Evolutionary conservation across 805 yeast genomes (phyloP).

Genomic region (Maudiozyma saulgeensis): DNA sequence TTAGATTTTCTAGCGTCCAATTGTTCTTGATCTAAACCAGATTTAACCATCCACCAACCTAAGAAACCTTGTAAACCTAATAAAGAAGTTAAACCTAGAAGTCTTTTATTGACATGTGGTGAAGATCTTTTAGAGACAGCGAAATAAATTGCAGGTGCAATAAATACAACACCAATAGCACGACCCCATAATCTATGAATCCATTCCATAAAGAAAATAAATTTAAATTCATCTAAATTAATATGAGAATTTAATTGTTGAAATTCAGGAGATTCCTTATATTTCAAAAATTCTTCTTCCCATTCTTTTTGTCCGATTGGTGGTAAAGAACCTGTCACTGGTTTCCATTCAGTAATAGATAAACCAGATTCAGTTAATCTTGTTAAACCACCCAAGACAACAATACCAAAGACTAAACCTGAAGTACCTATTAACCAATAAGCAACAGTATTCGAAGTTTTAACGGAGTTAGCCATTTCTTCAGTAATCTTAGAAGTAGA

Average conservation of each 20-base stretch:
- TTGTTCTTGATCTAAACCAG: conserved; percentile 79
- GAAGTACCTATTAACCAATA: conserved; percentile 86
- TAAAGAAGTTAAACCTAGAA: conserved; percentile 63
- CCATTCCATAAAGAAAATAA: conserved; percentile 97
- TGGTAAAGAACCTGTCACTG: conserved; percentile 91
- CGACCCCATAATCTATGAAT: conserved; percentile 89
- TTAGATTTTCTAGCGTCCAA: conserved; percentile 73
- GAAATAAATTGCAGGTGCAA: conserved; percentile 79
- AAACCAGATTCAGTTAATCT: conserved; percentile 92
- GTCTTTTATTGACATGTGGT: conserved; percentile 52
- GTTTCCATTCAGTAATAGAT: conserved; percentile 97
- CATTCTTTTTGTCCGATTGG: conserved; percentile 76
- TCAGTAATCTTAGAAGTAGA: neutral
- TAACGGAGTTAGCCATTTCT: conserved; percentile 16
- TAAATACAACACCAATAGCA: conserved; percentile 73
- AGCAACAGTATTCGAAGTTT: conserved; percentile 53
- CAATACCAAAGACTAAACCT: conserved; percentile 86
- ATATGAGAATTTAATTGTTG: conserved; percentile 74
- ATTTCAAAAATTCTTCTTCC: conserved; percentile 75
- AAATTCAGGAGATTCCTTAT: conserved; percentile 83
- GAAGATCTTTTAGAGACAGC: conserved; percentile 58
- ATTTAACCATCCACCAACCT: conserved; percentile 99
- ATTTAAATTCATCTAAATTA: conserved; percentile 84
- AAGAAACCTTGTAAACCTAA: conserved; percentile 90
- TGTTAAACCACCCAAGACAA: conserved; percentile 91